phyloP scores from a whole-genome alignment of 2,329 filamentous ascomycete genomes.

The Calonectria ilicicola region DNA sequence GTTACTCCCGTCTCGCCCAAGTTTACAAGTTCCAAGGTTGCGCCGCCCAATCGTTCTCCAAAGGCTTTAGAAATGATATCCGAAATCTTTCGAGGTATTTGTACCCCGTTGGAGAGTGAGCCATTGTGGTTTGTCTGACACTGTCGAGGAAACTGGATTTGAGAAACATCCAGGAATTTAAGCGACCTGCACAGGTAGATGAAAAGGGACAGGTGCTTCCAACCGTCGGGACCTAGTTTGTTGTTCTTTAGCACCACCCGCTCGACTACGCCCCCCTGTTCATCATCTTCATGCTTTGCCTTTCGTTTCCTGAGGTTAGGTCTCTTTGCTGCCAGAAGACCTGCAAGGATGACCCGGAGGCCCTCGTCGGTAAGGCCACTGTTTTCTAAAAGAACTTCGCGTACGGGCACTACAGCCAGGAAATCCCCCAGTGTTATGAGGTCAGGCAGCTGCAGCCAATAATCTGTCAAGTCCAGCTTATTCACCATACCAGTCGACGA shows the following conservation, averaged over 20 bases:
- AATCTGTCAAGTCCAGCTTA: constrained; percentile 86
- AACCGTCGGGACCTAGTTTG: constrained; percentile 87
- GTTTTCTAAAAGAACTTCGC: constrained; percentile 87
- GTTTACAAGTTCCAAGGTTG: constrained; percentile 84
- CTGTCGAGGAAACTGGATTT: constrained; percentile 78
- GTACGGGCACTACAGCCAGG: constrained; percentile 91
- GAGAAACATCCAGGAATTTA: constrained; percentile 87
- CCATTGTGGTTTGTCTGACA: constrained; percentile 45
- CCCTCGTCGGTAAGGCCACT: constrained; percentile 90
- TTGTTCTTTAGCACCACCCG: constrained; percentile 92
- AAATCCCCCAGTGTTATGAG: constrained; percentile 92
- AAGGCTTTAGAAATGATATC: constrained; percentile 82
- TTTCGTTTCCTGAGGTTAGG: constrained; percentile 68
- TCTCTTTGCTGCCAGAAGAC: constrained; percentile 82
- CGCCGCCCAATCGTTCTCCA: constrained; percentile 79
- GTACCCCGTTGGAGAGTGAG: constrained; percentile 47
- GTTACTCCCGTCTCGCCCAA: constrained; percentile 83
- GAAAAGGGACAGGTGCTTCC: constrained; percentile 92
- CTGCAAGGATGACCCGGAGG: constrained; percentile 86
- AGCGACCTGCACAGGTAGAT: constrained; percentile 90
- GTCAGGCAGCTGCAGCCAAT: constrained; percentile 85
- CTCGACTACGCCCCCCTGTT: constrained; percentile 81
- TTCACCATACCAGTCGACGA: constrained; percentile 80
- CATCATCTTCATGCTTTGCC: constrained; percentile 54
- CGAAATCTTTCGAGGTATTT: constrained; percentile 51